Base-by-base conservation (phyloP, 208 protist genomes). In the Vickermania ingenoplastis region DNA sequence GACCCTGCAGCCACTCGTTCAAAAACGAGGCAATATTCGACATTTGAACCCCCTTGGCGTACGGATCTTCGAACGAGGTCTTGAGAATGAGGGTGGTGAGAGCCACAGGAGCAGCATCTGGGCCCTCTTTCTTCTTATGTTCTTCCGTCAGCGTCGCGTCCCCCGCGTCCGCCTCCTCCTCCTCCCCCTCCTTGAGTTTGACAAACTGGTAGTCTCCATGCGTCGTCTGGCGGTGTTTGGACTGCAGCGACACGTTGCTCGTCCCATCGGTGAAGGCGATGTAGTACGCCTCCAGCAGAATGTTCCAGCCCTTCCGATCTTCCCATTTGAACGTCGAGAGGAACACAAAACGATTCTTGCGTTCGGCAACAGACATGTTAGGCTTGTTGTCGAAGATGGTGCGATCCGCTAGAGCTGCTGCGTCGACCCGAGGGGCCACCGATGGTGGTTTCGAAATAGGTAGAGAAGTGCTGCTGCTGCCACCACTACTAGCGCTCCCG, bases 311-410 rank as follows among this genome's bases (percentile, higher is more conserved):
- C 60, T 87, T 90, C 3, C 79, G 65, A 22, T 24, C 22, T 52
- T 87, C 83, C 77, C 74, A 87, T 65, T 87, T 90, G 56, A 90
- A 83, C 24, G 74, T 69, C 1, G 68, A 57, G n/a, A 87, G 67
- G 56, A 90, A 87, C 4, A 72, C 52, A 61, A 73, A 81, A 31
- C 68, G 65, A 24, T 28, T 22, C 17, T 59, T 5, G 21, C 63
- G 60, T 29, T 69, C 52, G 41, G 31, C 59, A 22, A 53, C 30
- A 7, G 63, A 48, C 41, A 79, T 61, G 1, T 61, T 13, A 2
- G 73, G 73, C 41, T 48, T 25, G 53, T 57, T 77, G 41, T 74
- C 68, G 56, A 59, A 69, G 14, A 0, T 23, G 17, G n/a, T 24
- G 7, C n/a, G 7, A 7, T 13, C 50, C 11, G 50, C 50, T 13